These are phyloP conservation scores for Hortiboletus campestris DNA, from an alignment of 768 basidiomycete genomes.

Conservation along the genomic window DNA sequence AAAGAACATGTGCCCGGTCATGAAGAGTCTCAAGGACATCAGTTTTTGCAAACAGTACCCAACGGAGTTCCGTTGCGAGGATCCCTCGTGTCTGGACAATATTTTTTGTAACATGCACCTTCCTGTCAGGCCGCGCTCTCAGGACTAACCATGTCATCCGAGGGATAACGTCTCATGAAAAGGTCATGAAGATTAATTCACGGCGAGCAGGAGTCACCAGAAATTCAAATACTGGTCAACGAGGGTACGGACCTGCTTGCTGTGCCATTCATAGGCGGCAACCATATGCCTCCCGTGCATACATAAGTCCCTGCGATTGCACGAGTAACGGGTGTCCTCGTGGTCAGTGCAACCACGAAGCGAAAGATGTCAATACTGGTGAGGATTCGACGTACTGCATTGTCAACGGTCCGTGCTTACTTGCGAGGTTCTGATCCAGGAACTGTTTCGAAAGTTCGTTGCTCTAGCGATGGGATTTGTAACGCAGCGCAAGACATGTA, in stretches of 20 bases:
- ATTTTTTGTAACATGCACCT: slow-evolving; percentile 1
- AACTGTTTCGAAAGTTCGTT: slow-evolving; percentile 24
- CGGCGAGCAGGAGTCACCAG: slow-evolving; percentile 7
- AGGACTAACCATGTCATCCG: not conserved
- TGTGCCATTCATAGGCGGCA: slow-evolving; percentile 17
- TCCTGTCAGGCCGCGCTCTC: not conserved
- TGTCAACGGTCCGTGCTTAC: slow-evolving; percentile 16
- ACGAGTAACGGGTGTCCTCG: slow-evolving; percentile 18
- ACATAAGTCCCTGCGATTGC: slow-evolving; percentile 24
- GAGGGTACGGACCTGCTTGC: slow-evolving; percentile 21
- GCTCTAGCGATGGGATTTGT: slow-evolving; percentile 22
- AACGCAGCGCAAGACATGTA: slow-evolving; percentile 19
- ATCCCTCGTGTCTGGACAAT: slow-evolving; percentile 8
- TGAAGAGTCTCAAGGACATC: slow-evolving; percentile 7
- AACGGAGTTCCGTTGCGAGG: not conserved
- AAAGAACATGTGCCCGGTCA: slow-evolving; percentile 3
- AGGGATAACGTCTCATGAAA: slow-evolving; percentile 10
- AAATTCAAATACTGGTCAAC: slow-evolving; percentile 8
- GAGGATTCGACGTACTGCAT: slow-evolving; percentile 17
- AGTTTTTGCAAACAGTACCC: slow-evolving; percentile 3
- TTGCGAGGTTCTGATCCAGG: slow-evolving; percentile 13
- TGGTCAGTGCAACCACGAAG: slow-evolving; percentile 25
- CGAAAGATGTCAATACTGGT: slow-evolving; percentile 31
- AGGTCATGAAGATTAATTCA: slow-evolving; percentile 16
- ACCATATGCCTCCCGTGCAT: slow-evolving; percentile 12